Evolutionary conservation across 495 filamentous ascomycete genomes (phyloP).

Genomic region (Darksidea phi): DNA sequence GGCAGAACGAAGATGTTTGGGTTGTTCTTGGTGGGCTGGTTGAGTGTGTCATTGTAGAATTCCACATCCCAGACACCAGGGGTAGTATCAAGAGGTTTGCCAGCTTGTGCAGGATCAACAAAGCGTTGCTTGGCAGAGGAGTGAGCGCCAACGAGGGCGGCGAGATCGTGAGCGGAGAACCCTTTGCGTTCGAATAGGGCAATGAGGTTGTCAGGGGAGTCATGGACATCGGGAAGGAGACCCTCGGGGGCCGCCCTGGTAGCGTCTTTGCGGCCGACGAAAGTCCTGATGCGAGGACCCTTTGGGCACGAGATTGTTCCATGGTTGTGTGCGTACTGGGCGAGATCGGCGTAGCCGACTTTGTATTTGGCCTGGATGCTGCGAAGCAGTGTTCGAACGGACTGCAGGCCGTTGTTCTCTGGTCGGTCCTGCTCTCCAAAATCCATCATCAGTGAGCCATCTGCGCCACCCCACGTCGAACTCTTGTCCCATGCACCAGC

Average conservation of each 20-base stretch:
- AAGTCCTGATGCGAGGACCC: constrained; percentile 35
- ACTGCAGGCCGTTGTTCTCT: constrained; percentile 35
- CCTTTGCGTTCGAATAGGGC: constrained; percentile 51
- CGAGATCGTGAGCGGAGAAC: constrained; percentile 47
- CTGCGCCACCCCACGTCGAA: constrained; percentile 28
- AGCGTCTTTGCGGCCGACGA: constrained; percentile 45
- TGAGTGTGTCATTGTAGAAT: constrained; percentile 49
- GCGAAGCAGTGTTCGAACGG: constrained; percentile 11
- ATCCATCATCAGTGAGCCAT: constrained; percentile 35
- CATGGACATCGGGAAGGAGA: constrained; percentile 42
- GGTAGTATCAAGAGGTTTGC: constrained; percentile 46
- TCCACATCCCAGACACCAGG: constrained; percentile 48
- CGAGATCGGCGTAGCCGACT: constrained; percentile 37
- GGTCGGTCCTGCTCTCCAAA: constrained; percentile 29
- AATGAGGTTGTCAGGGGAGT: constrained; percentile 42
- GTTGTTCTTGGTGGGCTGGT: constrained; percentile 29
- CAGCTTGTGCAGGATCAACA: constrained; percentile 39
- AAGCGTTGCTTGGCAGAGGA: constrained; percentile 48
- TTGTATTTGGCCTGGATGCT: constrained; percentile 22
- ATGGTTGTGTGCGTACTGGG: constrained; percentile 36
- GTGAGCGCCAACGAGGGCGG: constrained; percentile 54
- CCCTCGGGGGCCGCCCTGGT: constrained; percentile 32
- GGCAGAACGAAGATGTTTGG: constrained; percentile 47
- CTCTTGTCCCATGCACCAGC: constrained; percentile 34
- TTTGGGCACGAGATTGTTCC: constrained; percentile 30